phyloP scores from a whole-genome alignment of 148 eudicot species.

The Mesembryanthemum crystallinum region DNA sequence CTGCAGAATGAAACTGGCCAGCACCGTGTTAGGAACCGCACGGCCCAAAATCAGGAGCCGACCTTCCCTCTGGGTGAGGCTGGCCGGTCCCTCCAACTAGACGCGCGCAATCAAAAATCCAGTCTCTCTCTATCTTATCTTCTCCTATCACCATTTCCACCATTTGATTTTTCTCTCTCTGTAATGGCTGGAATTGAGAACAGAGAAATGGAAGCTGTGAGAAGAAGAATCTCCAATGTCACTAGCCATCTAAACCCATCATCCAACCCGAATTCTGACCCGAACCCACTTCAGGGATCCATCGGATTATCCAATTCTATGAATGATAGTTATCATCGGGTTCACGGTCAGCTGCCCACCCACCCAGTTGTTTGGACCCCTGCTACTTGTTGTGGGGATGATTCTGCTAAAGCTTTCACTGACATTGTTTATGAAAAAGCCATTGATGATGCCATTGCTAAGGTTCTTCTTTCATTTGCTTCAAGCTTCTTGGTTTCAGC shows the following conservation, averaged over 20 bases:
- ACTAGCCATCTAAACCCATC: conserved; percentile 49
- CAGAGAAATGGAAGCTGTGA: conserved; percentile 29
- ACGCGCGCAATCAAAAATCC: too few relatives aligned
- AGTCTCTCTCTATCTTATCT: too few relatives aligned
- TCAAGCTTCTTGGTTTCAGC: neutral
- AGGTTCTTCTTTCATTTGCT: conserved; percentile 39
- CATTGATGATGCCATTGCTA: conserved; percentile 82
- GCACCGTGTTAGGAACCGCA: too few relatives aligned
- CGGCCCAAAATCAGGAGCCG: too few relatives aligned
- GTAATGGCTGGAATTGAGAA: conserved; percentile 36
- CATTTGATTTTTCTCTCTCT: too few relatives aligned
- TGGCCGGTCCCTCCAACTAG: too few relatives aligned
- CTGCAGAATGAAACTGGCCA: too few relatives aligned
- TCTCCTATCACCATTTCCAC: too few relatives aligned
- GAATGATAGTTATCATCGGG: conserved; percentile 56
- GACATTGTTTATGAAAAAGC: conserved; percentile 92
- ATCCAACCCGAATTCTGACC: neutral
- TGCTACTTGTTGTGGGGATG: conserved; percentile 32
- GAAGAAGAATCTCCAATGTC: conserved; percentile 48
- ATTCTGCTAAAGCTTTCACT: conserved; percentile 49
- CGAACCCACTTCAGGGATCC: conserved; percentile 7
- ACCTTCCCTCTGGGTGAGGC: too few relatives aligned
- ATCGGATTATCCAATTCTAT: conserved; percentile 28
- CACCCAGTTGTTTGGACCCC: conserved; percentile 53
- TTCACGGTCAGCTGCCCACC: conserved; percentile 68